These are phyloP conservation scores for Mycothermus thermophilus DNA, from an alignment of 495 filamentous ascomycete genomes.

Conservation along the genomic window DNA sequence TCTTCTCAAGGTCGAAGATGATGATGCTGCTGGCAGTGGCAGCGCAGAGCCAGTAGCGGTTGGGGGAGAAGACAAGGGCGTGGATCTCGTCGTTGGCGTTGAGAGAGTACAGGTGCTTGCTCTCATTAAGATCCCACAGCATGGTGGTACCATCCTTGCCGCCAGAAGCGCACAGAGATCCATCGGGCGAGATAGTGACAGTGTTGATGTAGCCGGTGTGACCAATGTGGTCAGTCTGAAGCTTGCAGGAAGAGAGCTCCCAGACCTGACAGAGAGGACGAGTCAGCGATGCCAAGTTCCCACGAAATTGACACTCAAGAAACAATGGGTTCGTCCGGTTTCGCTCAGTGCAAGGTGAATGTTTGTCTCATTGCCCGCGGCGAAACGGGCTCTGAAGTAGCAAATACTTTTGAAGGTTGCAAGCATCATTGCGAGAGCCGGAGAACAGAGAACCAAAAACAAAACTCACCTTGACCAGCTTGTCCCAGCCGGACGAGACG, in stretches of 20 bases:
- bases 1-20: conserved; percentile 99
- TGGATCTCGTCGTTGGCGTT: conserved; percentile 99
- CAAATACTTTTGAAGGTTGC: conserved; percentile 94
- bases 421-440: conserved; percentile 58
- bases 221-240: conserved; percentile 99
- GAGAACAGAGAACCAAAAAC: neutral
- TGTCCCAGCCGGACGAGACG: conserved; percentile 98
- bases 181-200: conserved; percentile 99
- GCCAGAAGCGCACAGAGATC: conserved; percentile 96
- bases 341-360: conserved; percentile 73
- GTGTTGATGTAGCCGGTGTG: conserved; percentile 99
- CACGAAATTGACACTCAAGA: too few relatives aligned
- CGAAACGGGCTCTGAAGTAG: conserved; percentile 95
- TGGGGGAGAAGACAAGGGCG: conserved; percentile 99
- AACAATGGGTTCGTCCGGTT: neutral
- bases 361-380: conserved; percentile 88
- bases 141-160: conserved; percentile 99
- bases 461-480: conserved; percentile 91
- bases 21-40: conserved; percentile 94
- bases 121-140: conserved; percentile 99
- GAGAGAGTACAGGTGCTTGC: conserved; percentile 99
- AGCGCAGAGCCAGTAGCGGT: conserved; percentile 99
- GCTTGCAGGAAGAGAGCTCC: conserved; percentile 97
- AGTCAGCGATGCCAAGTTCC: too few relatives aligned
- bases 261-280: conserved; percentile 61